Conservation (phyloP, 2,329 filamentous ascomycete species). For the Trichoderma pleuroti region DNA sequence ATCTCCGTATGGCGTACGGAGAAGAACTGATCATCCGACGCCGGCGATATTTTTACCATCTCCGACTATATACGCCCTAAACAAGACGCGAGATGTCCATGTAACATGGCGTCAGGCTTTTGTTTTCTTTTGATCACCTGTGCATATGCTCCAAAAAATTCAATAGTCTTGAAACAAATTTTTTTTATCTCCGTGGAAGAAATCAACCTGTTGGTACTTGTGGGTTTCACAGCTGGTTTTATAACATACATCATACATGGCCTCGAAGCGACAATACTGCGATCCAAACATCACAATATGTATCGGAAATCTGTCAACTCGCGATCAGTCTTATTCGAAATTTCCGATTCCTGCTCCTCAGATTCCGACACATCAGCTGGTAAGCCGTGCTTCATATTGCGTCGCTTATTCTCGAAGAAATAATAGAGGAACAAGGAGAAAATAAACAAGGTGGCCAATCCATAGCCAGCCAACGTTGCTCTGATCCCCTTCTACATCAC, state of each 20-base stretch:
- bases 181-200: not conserved
- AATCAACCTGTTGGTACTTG: not conserved
- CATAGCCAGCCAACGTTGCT: conserved; percentile 54
- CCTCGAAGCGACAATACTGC: not conserved
- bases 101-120: not conserved
- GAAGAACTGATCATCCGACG: not conserved
- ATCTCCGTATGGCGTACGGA: not conserved
- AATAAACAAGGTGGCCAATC: conserved; percentile 44
- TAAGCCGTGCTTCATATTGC: conserved; percentile 34
- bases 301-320: not conserved
- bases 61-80: not conserved
- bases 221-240: not conserved
- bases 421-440: conserved; percentile 45
- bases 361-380: not conserved
- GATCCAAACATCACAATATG: not conserved
- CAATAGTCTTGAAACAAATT: not conserved
- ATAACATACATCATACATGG: not conserved
- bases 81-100: not conserved
- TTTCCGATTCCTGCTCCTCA: not conserved
- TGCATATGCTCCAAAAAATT: not conserved
- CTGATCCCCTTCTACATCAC: conserved; percentile 45
- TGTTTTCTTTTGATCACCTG: not conserved
- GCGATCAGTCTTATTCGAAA: not conserved
- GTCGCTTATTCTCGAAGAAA: conserved; percentile 45
- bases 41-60: not conserved